phyloP scores from a whole-genome alignment of 129 eudicot species.

The Artemisia annua region DNA sequence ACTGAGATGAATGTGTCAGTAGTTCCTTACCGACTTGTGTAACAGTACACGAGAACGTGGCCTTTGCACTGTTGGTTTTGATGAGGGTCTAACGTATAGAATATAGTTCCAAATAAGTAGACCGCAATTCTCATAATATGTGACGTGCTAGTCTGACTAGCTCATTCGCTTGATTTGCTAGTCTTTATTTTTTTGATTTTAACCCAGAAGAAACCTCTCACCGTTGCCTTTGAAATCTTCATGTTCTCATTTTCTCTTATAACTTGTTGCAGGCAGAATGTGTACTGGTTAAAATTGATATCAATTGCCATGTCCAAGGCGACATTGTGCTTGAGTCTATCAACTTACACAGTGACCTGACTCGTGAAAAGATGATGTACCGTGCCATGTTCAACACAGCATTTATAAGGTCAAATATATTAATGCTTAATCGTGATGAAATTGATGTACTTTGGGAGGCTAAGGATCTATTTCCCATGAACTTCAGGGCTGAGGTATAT shows the following conservation, averaged over 20 bases:
- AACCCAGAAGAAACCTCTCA: not conserved
- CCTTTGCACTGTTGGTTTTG: not conserved
- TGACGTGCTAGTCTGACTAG: not conserved
- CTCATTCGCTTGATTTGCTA: not conserved
- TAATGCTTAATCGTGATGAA: slow-evolving; percentile 88
- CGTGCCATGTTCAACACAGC: slow-evolving; percentile 92
- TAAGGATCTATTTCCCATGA: slow-evolving; percentile 72
- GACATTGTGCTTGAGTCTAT: slow-evolving; percentile 87
- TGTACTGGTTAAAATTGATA: slow-evolving; percentile 80
- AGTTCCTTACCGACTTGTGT: not conserved
- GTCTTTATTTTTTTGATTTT: not conserved
- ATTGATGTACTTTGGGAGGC: slow-evolving; percentile 83
- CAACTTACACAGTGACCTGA: slow-evolving; percentile 63
- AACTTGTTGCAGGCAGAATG: slow-evolving; percentile 69
- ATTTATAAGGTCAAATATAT: slow-evolving; percentile 91
- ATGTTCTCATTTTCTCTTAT: not conserved
- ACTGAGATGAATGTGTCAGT: too few relatives aligned
- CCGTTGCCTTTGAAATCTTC: not conserved
- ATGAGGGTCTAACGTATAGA: not conserved
- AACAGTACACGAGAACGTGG: not conserved
- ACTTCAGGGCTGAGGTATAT: slow-evolving; percentile 85
- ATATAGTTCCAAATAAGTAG: not conserved
- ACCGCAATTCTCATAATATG: too few relatives aligned
- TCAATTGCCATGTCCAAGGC: slow-evolving; percentile 84
- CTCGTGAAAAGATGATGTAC: slow-evolving; percentile 73